Evolutionary conservation across 169 alveolate species (phyloP), one percentile per base, ranked within the genome.

Genomic region (Eimeria falciformis): DNA sequence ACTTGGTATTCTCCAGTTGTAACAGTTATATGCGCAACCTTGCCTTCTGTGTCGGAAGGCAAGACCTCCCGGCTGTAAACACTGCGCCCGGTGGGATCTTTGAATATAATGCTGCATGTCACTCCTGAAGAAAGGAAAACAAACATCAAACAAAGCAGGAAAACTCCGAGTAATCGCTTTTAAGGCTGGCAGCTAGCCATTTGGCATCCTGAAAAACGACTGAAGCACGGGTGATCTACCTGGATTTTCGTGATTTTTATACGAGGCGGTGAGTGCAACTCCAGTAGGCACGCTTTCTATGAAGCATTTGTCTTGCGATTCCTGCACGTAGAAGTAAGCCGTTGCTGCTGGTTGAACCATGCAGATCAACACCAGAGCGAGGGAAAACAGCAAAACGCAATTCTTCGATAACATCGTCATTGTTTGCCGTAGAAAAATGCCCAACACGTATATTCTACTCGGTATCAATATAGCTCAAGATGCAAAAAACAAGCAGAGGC

Each of bases 221-320:
- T 4, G 69, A 17, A 21, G 27, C 82, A 5, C 37, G 21, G 77
- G 12, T 27, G 17, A 50, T 71, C 18, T 46, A 94, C 96, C 96
- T 21, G 94, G 92, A 47, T 94, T 92, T 18, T 92, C 92, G 21
- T 66, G 88, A 86, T 93, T 92, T 46, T 92, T 90, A 47, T 94
- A 94, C 23, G 94, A 84, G 58, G 91, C 95, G 0, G 93, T 86
- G 18, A 94, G 92, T 23, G 95, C 93, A 37, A 88, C 75, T 6
- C 89, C 81, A 12, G 85, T 91, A 2, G 96, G 96, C 1, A 91
- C 92, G 78, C 94, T 93, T 75, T 94, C 95, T 29, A 90, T 73
- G 86, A 94, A 94, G 84, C 96, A 94, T 77, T 94, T 94, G 40
- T 94, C 95, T 14, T 92, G 69, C 23, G 94, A 94, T 46, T 94